Evolutionary conservation across 2,329 filamentous ascomycete species (phyloP).

Genomic region (Blumeria hordei): DNA sequence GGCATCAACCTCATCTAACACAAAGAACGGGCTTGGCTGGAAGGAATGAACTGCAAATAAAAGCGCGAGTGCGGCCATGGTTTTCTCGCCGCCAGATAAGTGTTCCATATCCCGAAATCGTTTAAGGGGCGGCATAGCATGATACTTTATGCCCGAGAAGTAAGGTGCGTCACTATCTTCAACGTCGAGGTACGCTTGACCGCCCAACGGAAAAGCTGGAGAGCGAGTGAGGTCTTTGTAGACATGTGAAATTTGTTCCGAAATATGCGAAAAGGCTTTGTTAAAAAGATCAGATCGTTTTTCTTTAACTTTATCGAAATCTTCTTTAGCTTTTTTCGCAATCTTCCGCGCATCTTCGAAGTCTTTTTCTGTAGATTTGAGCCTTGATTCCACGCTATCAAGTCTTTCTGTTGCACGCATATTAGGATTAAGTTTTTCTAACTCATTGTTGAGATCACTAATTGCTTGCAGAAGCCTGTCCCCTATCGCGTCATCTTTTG

Average conservation of each 20-base stretch:
- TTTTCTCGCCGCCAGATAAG: conserved; percentile 91
- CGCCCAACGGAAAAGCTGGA: conserved; percentile 78
- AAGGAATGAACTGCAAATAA: conserved; percentile 93
- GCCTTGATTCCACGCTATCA: conserved; percentile 59
- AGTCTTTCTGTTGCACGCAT: conserved; percentile 87
- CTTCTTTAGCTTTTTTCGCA: conserved; percentile 53
- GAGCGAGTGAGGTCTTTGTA: conserved; percentile 90
- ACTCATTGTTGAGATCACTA: conserved; percentile 43
- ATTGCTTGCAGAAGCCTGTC: conserved; percentile 59
- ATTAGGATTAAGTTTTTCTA: conserved; percentile 90
- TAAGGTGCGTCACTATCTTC: conserved; percentile 91
- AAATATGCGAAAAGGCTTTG: conserved; percentile 84
- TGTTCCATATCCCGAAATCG: conserved; percentile 99
- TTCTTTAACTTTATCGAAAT: conserved; percentile 60
- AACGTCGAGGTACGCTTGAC: conserved; percentile 69
- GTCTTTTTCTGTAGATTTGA: conserved; percentile 66
- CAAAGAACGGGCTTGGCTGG: conserved; percentile 90
- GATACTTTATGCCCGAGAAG: conserved; percentile 87
- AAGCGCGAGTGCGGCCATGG: conserved; percentile 89
- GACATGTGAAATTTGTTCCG: conserved; percentile 76
- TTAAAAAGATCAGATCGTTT: conserved; percentile 79
- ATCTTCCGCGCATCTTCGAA: conserved; percentile 63
- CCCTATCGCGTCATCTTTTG: conserved; percentile 46
- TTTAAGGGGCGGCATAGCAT: conserved; percentile 95
- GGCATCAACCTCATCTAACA: conserved; percentile 92